phyloP scores from a whole-genome alignment of 108 stramenopile species.

The Cylindrotheca fusiformis region DNA sequence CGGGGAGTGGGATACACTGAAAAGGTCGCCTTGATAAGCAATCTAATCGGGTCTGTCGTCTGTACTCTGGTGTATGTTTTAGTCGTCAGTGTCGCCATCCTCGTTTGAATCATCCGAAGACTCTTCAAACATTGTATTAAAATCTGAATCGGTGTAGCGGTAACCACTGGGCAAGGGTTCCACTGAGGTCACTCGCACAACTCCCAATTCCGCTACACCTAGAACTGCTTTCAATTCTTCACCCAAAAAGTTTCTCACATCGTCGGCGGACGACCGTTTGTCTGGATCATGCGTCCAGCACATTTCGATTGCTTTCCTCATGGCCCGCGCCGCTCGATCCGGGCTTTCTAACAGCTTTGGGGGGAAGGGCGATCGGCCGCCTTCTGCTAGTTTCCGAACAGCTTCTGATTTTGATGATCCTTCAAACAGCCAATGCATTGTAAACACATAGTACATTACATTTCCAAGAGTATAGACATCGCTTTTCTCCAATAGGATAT shows the following conservation, averaged over 20 bases:
- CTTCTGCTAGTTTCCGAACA: neutral
- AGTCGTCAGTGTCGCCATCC: too few relatives aligned
- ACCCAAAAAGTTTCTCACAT: conserved; percentile 4
- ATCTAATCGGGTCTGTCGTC: too few relatives aligned
- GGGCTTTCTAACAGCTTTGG: neutral
- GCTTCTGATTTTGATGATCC: neutral
- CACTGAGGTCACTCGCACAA: neutral
- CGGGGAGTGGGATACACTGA: too few relatives aligned
- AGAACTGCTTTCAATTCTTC: neutral
- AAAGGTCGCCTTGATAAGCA: too few relatives aligned
- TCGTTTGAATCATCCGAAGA: too few relatives aligned
- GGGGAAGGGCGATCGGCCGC: neutral
- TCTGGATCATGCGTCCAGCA: conserved; percentile 56
- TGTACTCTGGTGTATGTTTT: too few relatives aligned
- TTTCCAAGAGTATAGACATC: conserved; percentile 59
- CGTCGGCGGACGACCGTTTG: conserved; percentile 52
- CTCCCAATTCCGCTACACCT: neutral
- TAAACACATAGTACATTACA: conserved; percentile 48
- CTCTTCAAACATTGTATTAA: neutral
- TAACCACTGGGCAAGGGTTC: neutral
- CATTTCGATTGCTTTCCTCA: conserved; percentile 15
- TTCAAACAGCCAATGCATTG: conserved; percentile 19
- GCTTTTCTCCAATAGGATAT: conserved; percentile 31
- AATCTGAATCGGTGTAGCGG: neutral
- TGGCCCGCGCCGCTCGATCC: neutral